Evolutionary conservation across 768 basidiomycete species (phyloP).

Genomic region (Asterophora lycoperdoides): DNA sequence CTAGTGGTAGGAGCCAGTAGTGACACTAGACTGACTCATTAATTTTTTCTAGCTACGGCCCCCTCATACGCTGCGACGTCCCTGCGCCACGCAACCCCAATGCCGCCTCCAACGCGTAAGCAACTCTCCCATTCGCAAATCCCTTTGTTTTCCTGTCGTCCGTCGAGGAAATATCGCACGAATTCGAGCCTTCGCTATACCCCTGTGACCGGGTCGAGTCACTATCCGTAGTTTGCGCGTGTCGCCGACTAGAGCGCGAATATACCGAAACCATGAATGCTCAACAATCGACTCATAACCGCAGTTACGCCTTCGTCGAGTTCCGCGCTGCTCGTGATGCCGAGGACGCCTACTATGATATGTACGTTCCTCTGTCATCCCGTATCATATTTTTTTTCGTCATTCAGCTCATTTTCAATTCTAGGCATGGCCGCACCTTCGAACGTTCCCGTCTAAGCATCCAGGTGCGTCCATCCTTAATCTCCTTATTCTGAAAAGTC

Average conservation of each 20-base stretch:
- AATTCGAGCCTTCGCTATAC: not conserved
- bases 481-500: not conserved
- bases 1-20: too few species aligned
- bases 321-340: constrained; percentile 75
- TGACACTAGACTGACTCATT: not conserved
- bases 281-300: constrained; percentile 45
- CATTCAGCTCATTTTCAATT: not conserved
- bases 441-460: constrained; percentile 74
- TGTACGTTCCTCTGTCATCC: constrained; percentile 41
- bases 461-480: constrained; percentile 45
- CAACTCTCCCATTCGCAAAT: constrained; percentile 26
- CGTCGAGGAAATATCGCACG: constrained; percentile 25
- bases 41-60: constrained; percentile 58
- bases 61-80: constrained; percentile 84
- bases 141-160: constrained; percentile 18
- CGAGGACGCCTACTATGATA: constrained; percentile 80
- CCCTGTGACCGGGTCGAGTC: constrained; percentile 1
- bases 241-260: constrained; percentile 27
- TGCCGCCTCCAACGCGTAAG: constrained; percentile 79
- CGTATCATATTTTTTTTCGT: not conserved
- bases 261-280: constrained; percentile 36
- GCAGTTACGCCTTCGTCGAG: constrained; percentile 85
- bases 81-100: constrained; percentile 80
- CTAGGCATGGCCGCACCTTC: constrained; percentile 72
- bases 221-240: not conserved